Evolutionary conservation across 1,284 basidiomycete species (phyloP).

Genomic region (Cutaneotrichosporon sp.): DNA sequence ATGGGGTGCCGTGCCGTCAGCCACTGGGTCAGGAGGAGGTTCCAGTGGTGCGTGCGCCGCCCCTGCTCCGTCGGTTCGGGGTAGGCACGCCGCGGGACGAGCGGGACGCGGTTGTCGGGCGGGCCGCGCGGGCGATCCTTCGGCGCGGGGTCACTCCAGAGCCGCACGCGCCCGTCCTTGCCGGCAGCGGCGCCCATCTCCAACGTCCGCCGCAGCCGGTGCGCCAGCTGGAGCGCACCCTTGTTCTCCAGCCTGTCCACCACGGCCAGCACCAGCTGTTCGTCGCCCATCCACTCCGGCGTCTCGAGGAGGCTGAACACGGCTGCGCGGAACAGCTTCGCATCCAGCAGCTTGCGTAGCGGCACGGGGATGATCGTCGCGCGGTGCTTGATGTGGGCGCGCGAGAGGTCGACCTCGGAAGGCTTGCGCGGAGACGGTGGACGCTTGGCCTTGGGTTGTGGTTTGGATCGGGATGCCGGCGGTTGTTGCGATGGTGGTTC

Average conservation of each 20-base stretch:
- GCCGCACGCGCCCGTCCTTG: slow-evolving; percentile 1
- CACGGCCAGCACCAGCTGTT: slow-evolving; percentile 24
- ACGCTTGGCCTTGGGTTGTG: neutral
- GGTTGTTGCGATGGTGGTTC: too few species aligned
- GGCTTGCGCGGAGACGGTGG: neutral
- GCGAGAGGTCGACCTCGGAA: neutral
- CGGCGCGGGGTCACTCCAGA: slow-evolving; percentile 9
- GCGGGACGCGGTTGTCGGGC: slow-evolving; percentile 17
- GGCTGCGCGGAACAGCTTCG: slow-evolving; percentile 38
- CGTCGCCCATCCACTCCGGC: slow-evolving; percentile 34
- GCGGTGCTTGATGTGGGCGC: neutral
- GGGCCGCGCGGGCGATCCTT: slow-evolving; percentile 1
- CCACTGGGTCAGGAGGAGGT: slow-evolving; percentile 16
- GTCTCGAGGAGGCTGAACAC: slow-evolving; percentile 39
- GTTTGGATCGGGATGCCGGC: neutral
- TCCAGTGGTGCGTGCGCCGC: slow-evolving; percentile 22
- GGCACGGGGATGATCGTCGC: slow-evolving; percentile 23
- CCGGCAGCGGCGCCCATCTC: slow-evolving; percentile 6
- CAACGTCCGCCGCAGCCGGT: slow-evolving; percentile 28
- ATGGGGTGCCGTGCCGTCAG: slow-evolving; percentile 16
- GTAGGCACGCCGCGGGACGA: slow-evolving; percentile 8
- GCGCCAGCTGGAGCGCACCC: slow-evolving; percentile 42
- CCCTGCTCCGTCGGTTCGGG: slow-evolving; percentile 8
- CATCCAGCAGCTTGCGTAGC: slow-evolving; percentile 35
- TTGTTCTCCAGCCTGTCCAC: slow-evolving; percentile 26